These are phyloP conservation scores for Candida khao-thaluensis DNA, from an alignment of 805 yeast species.

Conservation along the genomic window DNA sequence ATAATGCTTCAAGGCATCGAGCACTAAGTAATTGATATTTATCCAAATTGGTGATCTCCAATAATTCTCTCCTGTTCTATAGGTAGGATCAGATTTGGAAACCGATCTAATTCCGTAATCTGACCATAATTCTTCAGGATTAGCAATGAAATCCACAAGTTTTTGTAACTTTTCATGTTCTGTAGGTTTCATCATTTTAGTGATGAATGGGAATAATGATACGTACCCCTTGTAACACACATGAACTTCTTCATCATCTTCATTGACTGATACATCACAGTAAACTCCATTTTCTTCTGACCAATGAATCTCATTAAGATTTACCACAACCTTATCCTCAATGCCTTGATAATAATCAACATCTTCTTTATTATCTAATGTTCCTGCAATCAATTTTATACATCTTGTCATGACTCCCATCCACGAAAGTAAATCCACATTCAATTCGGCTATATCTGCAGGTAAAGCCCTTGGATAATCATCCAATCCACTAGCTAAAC, in stretches of 20 bases:
- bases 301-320: slow-evolving; percentile 82
- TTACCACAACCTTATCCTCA: slow-evolving; percentile 56
- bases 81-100: slow-evolving; percentile 61
- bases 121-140: slow-evolving; percentile 75
- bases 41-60: slow-evolving; percentile 97
- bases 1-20: slow-evolving; percentile 69
- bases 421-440: slow-evolving; percentile 91
- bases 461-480: slow-evolving; percentile 86
- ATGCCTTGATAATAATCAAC: slow-evolving; percentile 50
- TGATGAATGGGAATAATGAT: slow-evolving; percentile 78
- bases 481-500: slow-evolving; percentile 91
- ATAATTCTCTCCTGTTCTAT: slow-evolving; percentile 82
- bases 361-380: slow-evolving; percentile 61
- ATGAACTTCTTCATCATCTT: slow-evolving; percentile 58
- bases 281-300: slow-evolving; percentile 59
- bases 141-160: slow-evolving; percentile 56
- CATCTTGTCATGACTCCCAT: slow-evolving; percentile 88
- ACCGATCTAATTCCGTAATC: slow-evolving; percentile 79
- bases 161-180: slow-evolving; percentile 46
- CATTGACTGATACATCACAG: slow-evolving; percentile 82
- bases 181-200: slow-evolving; percentile 55
- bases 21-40: slow-evolving; percentile 78
- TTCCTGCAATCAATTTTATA: slow-evolving; percentile 67
- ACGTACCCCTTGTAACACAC: slow-evolving; percentile 93
- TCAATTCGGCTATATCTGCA: slow-evolving; percentile 85